These are phyloP conservation scores for Yueomyces sp. DNA, from an alignment of 805 yeast genomes.

Conservation along the genomic window DNA sequence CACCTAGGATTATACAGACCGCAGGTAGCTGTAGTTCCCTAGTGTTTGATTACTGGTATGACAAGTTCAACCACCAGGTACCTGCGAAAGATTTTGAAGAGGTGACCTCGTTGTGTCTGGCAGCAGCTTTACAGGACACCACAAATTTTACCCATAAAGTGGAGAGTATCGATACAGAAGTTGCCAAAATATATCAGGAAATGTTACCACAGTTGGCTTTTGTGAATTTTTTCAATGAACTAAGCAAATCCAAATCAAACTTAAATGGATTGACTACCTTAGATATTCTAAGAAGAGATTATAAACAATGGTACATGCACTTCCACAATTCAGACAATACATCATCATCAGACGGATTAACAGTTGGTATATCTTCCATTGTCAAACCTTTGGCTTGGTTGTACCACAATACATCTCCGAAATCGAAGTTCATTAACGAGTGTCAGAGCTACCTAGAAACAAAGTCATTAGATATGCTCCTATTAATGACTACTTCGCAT, in stretches of 20 bases:
- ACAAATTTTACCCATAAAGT: slow-evolving; percentile 50
- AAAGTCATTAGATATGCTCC: slow-evolving; percentile 26
- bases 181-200: slow-evolving; percentile 27
- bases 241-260: slow-evolving; percentile 44
- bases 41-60: slow-evolving; percentile 50
- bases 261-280: slow-evolving; percentile 42
- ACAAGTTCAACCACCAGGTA: slow-evolving; percentile 1
- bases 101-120: slow-evolving; percentile 35
- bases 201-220: slow-evolving; percentile 9
- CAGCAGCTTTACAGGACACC: slow-evolving; percentile 72
- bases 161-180: slow-evolving; percentile 41
- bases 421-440: slow-evolving; percentile 9
- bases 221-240: slow-evolving; percentile 17
- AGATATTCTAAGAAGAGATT: slow-evolving; percentile 72
- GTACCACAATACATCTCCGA: slow-evolving; percentile 19
- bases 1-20: slow-evolving; percentile 47
- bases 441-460: slow-evolving; percentile 15
- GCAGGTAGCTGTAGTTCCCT: slow-evolving; percentile 75
- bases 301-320: slow-evolving; percentile 46
- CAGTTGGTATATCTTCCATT: slow-evolving; percentile 66
- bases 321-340: slow-evolving; percentile 17
- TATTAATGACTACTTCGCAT: slow-evolving; percentile 37
- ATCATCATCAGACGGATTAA: slow-evolving; percentile 7
- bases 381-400: slow-evolving; percentile 53
- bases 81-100: slow-evolving; percentile 17